Percentiles rank a stretch among this genome's conserved stretches.
Conservation (phyloP, 768 basidiomycete species). For the Dentipellis sp. region DNA sequence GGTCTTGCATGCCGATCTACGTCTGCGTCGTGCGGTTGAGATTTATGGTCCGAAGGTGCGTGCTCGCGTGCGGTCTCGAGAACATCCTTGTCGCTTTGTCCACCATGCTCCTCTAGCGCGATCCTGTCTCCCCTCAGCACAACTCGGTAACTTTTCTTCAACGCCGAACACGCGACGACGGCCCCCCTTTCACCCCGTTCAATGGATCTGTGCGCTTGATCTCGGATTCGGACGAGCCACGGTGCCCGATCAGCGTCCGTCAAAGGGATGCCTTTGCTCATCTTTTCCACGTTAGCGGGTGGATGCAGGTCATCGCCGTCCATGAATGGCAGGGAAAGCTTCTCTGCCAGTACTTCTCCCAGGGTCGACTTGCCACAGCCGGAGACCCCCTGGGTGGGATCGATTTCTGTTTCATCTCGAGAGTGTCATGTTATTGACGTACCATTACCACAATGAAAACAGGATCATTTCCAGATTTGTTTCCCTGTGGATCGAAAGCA, state of each 20-base stretch:
- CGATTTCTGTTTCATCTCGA: background rate
- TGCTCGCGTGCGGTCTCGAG: background rate
- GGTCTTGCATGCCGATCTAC: constrained; percentile 3
- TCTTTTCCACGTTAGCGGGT: constrained; percentile 74
- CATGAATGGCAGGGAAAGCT: constrained; percentile 63
- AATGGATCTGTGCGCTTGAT: constrained; percentile 53
- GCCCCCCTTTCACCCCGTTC: constrained; percentile 39
- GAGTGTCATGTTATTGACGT: background rate
- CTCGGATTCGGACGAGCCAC: constrained; percentile 72
- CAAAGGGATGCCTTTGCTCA: constrained; percentile 68
- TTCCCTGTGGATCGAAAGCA: too few species aligned
- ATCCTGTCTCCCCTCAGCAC: constrained; percentile 51
- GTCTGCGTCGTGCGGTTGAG: background rate
- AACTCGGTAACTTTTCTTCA: constrained; percentile 76
- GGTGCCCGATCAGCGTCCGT: constrained; percentile 77
- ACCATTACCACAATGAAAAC: background rate
- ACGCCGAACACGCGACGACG: constrained; percentile 81
- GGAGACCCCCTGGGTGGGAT: constrained; percentile 52
- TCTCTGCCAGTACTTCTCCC: constrained; percentile 49
- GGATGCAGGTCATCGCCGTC: constrained; percentile 91
- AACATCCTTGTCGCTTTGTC: background rate
- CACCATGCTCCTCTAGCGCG: background rate
- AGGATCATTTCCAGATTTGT: background rate
- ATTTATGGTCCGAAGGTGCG: background rate
- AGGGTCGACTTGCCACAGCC: constrained; percentile 70